Conservation (phyloP, 176 grass and related monocot genomes). For the Tillandsia leiboldiana region DNA sequence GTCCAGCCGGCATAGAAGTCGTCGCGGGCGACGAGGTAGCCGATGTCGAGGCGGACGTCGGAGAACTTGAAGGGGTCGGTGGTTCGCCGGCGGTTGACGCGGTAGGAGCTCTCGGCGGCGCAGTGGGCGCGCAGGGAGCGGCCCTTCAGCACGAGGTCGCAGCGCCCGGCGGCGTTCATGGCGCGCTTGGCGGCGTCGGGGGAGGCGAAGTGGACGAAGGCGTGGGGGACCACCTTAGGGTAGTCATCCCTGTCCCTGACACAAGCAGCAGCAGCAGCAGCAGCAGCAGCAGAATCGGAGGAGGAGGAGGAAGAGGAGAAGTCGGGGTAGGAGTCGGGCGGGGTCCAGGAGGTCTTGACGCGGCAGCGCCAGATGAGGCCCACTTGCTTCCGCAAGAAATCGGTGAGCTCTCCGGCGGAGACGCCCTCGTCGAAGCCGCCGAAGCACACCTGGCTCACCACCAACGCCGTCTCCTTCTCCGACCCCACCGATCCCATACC, state of each 20-base stretch:
- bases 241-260: constrained; percentile 18
- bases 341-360: constrained; percentile 75
- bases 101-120: constrained; percentile 41
- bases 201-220: constrained; percentile 76
- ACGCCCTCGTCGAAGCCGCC: constrained; percentile 51
- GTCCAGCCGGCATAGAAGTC: constrained; percentile 57
- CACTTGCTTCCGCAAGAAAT: constrained; percentile 50
- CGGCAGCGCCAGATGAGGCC: constrained; percentile 82
- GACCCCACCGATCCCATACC: not conserved
- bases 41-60: constrained; percentile 49
- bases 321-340: constrained; percentile 48
- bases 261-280: no score
- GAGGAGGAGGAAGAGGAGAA: constrained; percentile 14
- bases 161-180: constrained; percentile 33
- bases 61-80: constrained; percentile 49
- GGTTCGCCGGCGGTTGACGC: constrained; percentile 30
- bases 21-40: constrained; percentile 22
- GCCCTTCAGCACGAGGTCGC: constrained; percentile 31
- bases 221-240: constrained; percentile 56
- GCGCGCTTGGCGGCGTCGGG: constrained; percentile 47
- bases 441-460: constrained; percentile 50
- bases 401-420: constrained; percentile 35
- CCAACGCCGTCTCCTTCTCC: constrained; percentile 22
- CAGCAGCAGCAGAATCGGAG: not conserved
- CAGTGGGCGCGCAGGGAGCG: constrained; percentile 29